Evolutionary conservation across 805 yeast species (phyloP).

Genomic region (Komagataella pastoris): DNA sequence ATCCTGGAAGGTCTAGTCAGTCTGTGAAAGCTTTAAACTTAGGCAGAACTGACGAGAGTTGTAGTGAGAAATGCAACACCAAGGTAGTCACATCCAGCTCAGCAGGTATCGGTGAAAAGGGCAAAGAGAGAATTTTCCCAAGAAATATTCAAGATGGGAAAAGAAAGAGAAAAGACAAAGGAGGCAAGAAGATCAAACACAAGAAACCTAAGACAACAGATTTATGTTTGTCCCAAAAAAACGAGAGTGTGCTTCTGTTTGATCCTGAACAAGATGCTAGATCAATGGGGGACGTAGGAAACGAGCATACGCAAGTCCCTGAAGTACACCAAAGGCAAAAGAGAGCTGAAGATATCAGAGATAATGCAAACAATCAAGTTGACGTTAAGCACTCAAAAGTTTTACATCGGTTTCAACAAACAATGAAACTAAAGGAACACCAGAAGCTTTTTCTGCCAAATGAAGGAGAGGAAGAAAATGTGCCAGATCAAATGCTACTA

Average conservation of each 20-base stretch:
- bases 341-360: neutral
- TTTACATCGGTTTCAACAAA: conserved; percentile 37
- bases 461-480: conserved; percentile 10
- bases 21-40: neutral
- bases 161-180: neutral
- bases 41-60: neutral
- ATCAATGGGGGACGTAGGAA: conserved; percentile 5
- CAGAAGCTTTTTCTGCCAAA: conserved; percentile 7
- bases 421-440: conserved; percentile 10
- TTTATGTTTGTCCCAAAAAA: conserved; percentile 5
- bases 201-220: neutral
- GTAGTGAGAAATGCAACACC: neutral
- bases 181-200: neutral
- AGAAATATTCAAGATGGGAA: neutral
- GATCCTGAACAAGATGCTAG: conserved; percentile 9
- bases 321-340: conserved; percentile 1
- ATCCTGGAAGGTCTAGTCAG: neutral
- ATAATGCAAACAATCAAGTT: neutral
- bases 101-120: neutral
- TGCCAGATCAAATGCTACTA: conserved; percentile 4
- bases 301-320: conserved; percentile 2
- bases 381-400: conserved; percentile 31
- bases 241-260: conserved; percentile 8
- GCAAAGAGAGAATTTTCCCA: neutral
- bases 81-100: neutral